Evolutionary conservation across 1,139 yeast genomes (phyloP).

Genomic region (Lodderomyces metapsilosis): DNA sequence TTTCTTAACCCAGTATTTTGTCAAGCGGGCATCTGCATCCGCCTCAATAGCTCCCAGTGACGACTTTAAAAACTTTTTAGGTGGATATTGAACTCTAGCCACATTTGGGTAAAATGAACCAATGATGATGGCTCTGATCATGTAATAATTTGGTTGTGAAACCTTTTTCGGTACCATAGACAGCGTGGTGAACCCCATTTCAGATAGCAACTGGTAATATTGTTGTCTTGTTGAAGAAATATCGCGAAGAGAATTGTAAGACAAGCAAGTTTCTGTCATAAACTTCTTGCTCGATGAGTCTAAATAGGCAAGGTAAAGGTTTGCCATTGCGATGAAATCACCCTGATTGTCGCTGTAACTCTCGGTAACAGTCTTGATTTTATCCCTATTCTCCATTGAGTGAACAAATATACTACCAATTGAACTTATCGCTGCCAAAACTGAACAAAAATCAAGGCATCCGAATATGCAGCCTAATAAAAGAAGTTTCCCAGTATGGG

Average conservation of each 20-base stretch:
- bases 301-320: constrained; percentile 56
- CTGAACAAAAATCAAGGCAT: constrained; percentile 70
- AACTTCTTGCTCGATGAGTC: constrained; percentile 37
- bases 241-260: constrained; percentile 66
- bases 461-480: constrained; percentile 82
- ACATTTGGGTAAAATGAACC: constrained; percentile 83
- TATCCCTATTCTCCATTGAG: constrained; percentile 62
- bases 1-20: constrained; percentile 71
- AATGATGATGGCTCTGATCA: constrained; percentile 67
- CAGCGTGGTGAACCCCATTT: constrained; percentile 56
- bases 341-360: constrained; percentile 47
- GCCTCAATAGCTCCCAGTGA: constrained; percentile 77
- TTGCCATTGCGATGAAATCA: constrained; percentile 68
- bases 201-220: constrained; percentile 63
- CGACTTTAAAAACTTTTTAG: constrained; percentile 68
- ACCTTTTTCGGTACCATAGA: constrained; percentile 19
- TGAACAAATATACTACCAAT: constrained; percentile 72
- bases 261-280: constrained; percentile 60
- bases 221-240: constrained; percentile 70
- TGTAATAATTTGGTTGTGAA: constrained; percentile 33
- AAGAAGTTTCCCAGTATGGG: constrained; percentile 78
- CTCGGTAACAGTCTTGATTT: constrained; percentile 52
- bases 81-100: constrained; percentile 79
- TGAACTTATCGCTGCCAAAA: constrained; percentile 73
- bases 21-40: constrained; percentile 76